A percentile compares a stretch with the other conserved stretches of the same genome.
Conservation (phyloP, 148 eudicot genomes). For the Bassia scoparia region DNA sequence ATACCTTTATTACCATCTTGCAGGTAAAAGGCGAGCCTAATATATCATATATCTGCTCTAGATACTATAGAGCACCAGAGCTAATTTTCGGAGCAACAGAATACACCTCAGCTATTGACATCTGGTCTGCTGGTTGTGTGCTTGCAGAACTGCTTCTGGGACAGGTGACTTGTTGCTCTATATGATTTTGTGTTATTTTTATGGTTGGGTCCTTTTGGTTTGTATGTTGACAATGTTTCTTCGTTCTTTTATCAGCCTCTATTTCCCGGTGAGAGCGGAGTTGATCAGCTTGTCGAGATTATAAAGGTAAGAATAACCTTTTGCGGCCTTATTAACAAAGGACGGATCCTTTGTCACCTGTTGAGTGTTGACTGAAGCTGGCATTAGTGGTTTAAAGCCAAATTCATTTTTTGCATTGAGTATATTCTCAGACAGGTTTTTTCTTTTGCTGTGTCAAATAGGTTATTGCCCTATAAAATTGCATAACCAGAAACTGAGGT, state of each 20-base stretch:
- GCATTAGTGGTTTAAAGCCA: neutral
- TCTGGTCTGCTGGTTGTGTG: slow-evolving; percentile 96
- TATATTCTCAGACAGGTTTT: too few relatives aligned
- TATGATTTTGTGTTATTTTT: neutral
- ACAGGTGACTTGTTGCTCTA: slow-evolving; percentile 37
- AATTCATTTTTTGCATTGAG: too few relatives aligned
- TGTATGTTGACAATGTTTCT: neutral
- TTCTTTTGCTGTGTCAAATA: too few relatives aligned
- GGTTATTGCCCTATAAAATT: neutral
- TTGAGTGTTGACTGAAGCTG: neutral
- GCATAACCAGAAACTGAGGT: neutral
- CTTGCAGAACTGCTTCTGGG: slow-evolving; percentile 90
- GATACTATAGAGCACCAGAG: slow-evolving; percentile 96
- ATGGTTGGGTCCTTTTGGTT: neutral
- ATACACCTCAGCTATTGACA: slow-evolving; percentile 77
- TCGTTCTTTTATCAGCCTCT: slow-evolving; percentile 52
- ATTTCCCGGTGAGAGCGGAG: slow-evolving; percentile 93
- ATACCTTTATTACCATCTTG: slow-evolving; percentile 21
- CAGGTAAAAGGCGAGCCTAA: slow-evolving; percentile 95
- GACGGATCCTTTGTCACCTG: neutral
- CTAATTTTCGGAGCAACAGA: slow-evolving; percentile 95
- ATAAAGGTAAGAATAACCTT: slow-evolving; percentile 53
- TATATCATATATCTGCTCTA: slow-evolving; percentile 90
- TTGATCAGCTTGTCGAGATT: slow-evolving; percentile 93
- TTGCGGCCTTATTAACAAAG: neutral